Evolutionary conservation across 1,284 basidiomycete species (phyloP), one percentile per base, ranked within the genome.

Genomic region (Veloboletus limbatus): DNA sequence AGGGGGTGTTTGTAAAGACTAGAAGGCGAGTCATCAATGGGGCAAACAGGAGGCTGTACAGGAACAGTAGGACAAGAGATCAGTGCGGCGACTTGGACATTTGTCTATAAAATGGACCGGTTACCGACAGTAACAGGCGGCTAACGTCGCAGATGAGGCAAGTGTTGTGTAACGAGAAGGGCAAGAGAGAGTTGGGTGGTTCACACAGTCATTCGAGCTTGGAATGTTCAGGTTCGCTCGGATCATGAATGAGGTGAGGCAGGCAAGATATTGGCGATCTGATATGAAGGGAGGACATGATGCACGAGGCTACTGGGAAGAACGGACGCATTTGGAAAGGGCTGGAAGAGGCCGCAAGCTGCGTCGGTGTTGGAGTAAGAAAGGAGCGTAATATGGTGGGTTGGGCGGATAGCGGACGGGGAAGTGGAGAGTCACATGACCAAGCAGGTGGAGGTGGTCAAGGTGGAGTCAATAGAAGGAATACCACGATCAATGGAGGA

Each of bases 191-290:
- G 40, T 42, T 40, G 39, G 9, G 18, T 32, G 26, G 33, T 59
- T 65, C 60, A 40, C 62, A 60, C 58, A 60, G 40, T 57, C 56
- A 63, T 58, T 56, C 56, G 24, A 49, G 43, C 25, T 40, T 40
- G 48, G 38, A 28, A 39, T 4, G 20, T 31, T 24, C 41, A 45
- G 33, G 35, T 38, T 43, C 26, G 47, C 45, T 51, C 63, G 59
- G 63, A 61, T 63, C 59, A 64, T 64, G 63, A 63, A 42, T 11
- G 41, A 22, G 56, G 60, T 31, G 60, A 63, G 59, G 62, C 60
- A 48, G 46, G 37, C 3, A 36, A 56, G 49, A 41, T 46, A 37
- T 44, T 60, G 54, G 62, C 62, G 60, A 65, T 63, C 62, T 55
- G 56, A 61, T 63, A 65, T 65, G 20, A 66, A 63, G 49, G 44